Conservation (phyloP, 495 filamentous ascomycete species). For the Tuber melanosporum region DNA sequence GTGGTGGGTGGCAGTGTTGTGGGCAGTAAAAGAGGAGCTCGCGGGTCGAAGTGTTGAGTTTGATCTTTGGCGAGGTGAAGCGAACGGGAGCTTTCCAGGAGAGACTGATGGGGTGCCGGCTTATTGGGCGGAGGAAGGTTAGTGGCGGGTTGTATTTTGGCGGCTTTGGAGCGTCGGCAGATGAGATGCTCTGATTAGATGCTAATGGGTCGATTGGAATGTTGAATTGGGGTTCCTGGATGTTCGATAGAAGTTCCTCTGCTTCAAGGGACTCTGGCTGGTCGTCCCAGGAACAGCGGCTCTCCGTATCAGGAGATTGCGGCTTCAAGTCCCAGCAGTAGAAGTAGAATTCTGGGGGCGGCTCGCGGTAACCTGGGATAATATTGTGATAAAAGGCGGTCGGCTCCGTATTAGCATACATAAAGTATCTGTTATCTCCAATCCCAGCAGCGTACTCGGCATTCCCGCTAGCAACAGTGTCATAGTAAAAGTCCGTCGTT, state of each 20-base stretch:
- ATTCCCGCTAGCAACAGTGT: not conserved
- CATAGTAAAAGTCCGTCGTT: slow-evolving; percentile 1
- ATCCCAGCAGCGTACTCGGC: slow-evolving; percentile 3
- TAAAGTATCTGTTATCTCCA: not conserved
- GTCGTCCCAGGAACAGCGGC: not conserved
- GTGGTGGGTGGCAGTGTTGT: not conserved
- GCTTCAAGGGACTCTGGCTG: not conserved
- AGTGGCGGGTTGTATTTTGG: not conserved
- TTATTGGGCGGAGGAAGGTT: slow-evolving; percentile 1
- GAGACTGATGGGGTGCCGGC: not conserved
- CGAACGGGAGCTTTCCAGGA: not conserved
- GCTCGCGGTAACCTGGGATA: not conserved
- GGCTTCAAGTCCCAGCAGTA: slow-evolving; percentile 3
- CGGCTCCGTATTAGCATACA: not conserved
- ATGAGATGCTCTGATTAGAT: not conserved
- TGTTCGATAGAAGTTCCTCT: not conserved
- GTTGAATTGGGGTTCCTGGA: not conserved
- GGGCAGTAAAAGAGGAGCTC: slow-evolving; percentile 3
- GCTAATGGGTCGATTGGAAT: not conserved
- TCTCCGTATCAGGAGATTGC: not conserved
- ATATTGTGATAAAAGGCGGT: not conserved
- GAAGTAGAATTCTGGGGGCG: not conserved
- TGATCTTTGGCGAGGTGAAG: not conserved
- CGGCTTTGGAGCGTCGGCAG: not conserved
- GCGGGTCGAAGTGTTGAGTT: not conserved